These are phyloP conservation scores for Phylloporus sp. DNA, from an alignment of 768 basidiomycete genomes.

Conservation along the genomic window DNA sequence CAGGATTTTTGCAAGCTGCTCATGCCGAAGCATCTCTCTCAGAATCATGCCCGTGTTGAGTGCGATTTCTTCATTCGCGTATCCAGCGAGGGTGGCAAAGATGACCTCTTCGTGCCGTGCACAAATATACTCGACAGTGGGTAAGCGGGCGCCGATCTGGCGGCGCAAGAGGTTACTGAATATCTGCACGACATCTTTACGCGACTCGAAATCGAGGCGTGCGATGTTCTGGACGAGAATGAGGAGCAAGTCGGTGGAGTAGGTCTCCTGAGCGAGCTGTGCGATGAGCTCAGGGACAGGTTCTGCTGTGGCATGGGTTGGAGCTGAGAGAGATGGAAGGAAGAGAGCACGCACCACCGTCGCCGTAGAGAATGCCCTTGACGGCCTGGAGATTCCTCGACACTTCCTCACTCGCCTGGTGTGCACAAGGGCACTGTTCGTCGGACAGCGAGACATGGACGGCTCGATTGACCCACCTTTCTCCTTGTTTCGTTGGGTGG, in stretches of 20 bases:
- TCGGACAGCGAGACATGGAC: background rate
- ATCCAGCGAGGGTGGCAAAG: constrained; percentile 86
- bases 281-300: constrained; percentile 87
- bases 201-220: constrained; percentile 90
- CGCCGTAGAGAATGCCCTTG: constrained; percentile 83
- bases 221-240: constrained; percentile 77
- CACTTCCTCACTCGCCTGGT: constrained; percentile 83
- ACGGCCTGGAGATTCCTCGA: constrained; percentile 88
- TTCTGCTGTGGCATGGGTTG: constrained; percentile 40
- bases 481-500: constrained; percentile 70
- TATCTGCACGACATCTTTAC: constrained; percentile 81
- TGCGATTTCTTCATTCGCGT: constrained; percentile 93
- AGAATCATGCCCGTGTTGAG: constrained; percentile 98
- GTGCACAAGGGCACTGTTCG: constrained; percentile 3
- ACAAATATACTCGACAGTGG: constrained; percentile 93
- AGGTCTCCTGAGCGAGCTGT: constrained; percentile 94
- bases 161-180: constrained; percentile 86
- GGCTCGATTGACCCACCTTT: constrained; percentile 54
- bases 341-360: constrained; percentile 59
- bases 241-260: constrained; percentile 83
- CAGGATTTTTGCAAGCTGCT: constrained; percentile 83
- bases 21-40: constrained; percentile 94
- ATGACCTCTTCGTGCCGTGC: constrained; percentile 70
- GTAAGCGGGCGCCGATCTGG: constrained; percentile 90
- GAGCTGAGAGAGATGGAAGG: background rate